A percentile compares a stretch with the other conserved stretches of the same genome.
phyloP scores from a whole-genome alignment of 768 basidiomycete genomes.

The Trametes cubensis region DNA sequence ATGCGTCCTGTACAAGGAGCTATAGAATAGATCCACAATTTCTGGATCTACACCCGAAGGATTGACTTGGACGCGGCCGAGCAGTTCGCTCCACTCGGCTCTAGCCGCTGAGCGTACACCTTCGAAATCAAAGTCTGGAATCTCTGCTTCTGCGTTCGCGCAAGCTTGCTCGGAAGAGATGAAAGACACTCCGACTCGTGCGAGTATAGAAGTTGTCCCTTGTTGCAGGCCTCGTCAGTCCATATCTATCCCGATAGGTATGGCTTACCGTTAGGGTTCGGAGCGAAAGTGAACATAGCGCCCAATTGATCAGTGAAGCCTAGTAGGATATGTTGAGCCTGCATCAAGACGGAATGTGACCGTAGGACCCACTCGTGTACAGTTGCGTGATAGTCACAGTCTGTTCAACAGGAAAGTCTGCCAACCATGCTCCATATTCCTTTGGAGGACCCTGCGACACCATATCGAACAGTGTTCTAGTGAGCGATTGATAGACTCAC shows the following conservation, averaged over 20 bases:
- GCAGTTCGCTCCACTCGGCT: slow-evolving; percentile 58
- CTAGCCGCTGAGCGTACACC: slow-evolving; percentile 45
- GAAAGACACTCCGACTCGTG: slow-evolving; percentile 63
- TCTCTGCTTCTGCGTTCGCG: slow-evolving; percentile 60
- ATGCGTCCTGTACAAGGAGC: slow-evolving; percentile 65
- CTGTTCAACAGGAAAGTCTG: slow-evolving; percentile 49
- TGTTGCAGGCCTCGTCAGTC: neutral
- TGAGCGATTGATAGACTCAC: slow-evolving; percentile 5
- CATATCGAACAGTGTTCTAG: slow-evolving; percentile 15
- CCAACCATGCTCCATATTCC: slow-evolving; percentile 61
- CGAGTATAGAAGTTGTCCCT: slow-evolving; percentile 49
- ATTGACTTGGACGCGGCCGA: slow-evolving; percentile 59
- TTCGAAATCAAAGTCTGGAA: slow-evolving; percentile 60
- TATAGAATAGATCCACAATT: slow-evolving; percentile 57
- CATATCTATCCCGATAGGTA: neutral
- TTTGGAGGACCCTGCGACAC: slow-evolving; percentile 38
- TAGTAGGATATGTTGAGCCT: slow-evolving; percentile 19
- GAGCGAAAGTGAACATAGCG: slow-evolving; percentile 54
- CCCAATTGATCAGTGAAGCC: slow-evolving; percentile 54
- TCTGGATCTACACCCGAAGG: slow-evolving; percentile 49
- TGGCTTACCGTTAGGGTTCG: slow-evolving; percentile 35
- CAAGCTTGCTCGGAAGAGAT: slow-evolving; percentile 65
- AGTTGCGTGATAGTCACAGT: slow-evolving; percentile 50
- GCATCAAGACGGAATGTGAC: neutral
- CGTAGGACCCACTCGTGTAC: slow-evolving; percentile 45